Evolutionary conservation across 345 rosid species (phyloP).

Genomic region (Moricandia moricandioides): DNA sequence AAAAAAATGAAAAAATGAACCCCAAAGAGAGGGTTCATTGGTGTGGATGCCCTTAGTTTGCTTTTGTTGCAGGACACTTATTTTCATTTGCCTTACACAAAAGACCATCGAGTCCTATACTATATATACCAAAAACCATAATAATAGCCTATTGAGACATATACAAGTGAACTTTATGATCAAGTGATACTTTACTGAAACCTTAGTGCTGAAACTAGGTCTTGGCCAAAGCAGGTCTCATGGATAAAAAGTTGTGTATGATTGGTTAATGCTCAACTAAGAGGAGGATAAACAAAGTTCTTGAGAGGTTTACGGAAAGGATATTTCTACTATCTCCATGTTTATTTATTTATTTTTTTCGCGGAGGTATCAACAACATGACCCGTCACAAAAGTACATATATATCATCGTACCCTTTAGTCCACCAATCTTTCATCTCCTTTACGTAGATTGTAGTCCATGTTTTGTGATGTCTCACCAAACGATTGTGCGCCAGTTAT

Average conservation of each 20-base stretch:
- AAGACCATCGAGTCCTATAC: not conserved
- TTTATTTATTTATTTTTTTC: not conserved
- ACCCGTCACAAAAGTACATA: not conserved
- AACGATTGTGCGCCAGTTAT: not conserved
- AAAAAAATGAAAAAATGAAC: too few species aligned
- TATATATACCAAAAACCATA: not conserved
- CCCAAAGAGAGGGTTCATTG: too few species aligned
- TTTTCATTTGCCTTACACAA: not conserved
- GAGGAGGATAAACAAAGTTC: not conserved
- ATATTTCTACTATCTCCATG: not conserved
- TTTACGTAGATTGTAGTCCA: not conserved
- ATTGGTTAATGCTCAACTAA: not conserved
- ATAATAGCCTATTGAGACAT: not conserved
- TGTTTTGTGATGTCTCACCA: not conserved
- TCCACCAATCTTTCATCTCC: not conserved
- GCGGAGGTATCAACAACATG: not conserved
- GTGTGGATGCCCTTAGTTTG: too few species aligned
- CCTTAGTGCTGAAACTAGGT: not conserved
- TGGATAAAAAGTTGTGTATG: not conserved
- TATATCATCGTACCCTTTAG: not conserved
- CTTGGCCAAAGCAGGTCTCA: not conserved
- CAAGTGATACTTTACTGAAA: not conserved
- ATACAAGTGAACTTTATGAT: not conserved
- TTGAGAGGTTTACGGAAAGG: not conserved
- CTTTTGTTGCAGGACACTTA: not conserved